Conservation (phyloP, 768 basidiomycete species). For the Leccinum obscurum region DNA sequence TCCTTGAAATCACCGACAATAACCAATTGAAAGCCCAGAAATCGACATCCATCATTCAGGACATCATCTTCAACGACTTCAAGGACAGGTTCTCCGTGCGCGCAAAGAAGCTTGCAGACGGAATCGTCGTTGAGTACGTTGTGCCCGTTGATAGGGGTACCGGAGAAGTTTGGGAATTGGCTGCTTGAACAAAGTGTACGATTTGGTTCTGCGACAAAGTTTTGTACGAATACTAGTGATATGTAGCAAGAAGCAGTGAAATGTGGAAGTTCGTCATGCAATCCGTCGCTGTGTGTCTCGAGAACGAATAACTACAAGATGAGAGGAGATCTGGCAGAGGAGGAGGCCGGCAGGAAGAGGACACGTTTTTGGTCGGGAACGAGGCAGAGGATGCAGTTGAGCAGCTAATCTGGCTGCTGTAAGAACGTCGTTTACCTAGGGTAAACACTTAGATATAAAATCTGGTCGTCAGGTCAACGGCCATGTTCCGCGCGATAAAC, state of each 20-base stretch:
- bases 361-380: constrained; percentile 5
- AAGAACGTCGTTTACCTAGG: too few species aligned
- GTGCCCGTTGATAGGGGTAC: neutral
- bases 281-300: neutral
- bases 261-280: neutral
- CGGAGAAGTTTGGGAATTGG: neutral
- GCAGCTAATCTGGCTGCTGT: neutral
- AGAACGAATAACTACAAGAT: neutral
- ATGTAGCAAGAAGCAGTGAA: neutral
- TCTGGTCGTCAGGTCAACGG: too few species aligned
- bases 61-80: neutral
- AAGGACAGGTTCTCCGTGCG: neutral
- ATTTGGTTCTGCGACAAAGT: neutral
- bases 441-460: too few species aligned
- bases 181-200: neutral
- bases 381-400: constrained; percentile 2
- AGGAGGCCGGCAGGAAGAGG: neutral
- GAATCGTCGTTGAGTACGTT: neutral
- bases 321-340: neutral
- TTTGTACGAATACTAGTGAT: neutral
- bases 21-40: neutral
- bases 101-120: neutral
- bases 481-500: too few species aligned
- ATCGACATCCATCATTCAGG: neutral
- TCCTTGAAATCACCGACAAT: neutral